A percentile compares a stretch with the other conserved stretches of the same genome.
Evolutionary conservation across 495 filamentous ascomycete genomes (phyloP).

Genomic region (Talaromyces stipitatus): DNA sequence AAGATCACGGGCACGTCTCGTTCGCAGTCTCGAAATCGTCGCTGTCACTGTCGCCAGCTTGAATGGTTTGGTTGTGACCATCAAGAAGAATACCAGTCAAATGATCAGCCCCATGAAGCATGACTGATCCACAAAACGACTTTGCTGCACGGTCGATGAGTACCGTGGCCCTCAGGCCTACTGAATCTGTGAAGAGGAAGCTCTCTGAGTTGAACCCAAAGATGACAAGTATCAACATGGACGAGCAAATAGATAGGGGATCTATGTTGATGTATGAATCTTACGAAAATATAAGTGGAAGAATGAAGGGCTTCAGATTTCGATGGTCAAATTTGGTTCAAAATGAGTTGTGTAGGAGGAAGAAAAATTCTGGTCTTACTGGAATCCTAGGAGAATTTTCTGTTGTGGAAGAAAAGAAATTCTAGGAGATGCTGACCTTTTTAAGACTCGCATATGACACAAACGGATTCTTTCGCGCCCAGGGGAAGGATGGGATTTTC

Average conservation of each 20-base stretch:
- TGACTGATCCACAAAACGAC: background rate
- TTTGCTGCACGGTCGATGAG: background rate
- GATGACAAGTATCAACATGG: background rate
- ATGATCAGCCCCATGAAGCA: background rate
- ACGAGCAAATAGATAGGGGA: background rate
- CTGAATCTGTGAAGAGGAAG: background rate
- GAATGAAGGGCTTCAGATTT: background rate
- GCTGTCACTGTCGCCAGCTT: background rate
- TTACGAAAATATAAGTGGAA: slow-evolving; percentile 19
- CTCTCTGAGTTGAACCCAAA: background rate
- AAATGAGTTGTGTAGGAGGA: background rate
- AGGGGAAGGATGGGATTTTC: background rate
- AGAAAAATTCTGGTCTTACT: background rate
- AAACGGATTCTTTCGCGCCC: background rate
- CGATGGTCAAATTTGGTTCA: background rate
- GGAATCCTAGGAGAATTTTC: background rate
- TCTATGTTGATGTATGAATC: background rate
- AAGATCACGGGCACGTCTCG: background rate
- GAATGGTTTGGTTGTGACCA: background rate
- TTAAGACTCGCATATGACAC: background rate
- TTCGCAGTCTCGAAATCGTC: background rate
- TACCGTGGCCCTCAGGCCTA: background rate
- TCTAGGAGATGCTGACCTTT: background rate
- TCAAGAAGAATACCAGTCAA: background rate
- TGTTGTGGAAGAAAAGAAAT: background rate